Percentiles rank a stretch among this genome's conserved stretches.
Evolutionary conservation across 495 filamentous ascomycete genomes (phyloP).

Genomic region (Podospora pseudopauciseta): DNA sequence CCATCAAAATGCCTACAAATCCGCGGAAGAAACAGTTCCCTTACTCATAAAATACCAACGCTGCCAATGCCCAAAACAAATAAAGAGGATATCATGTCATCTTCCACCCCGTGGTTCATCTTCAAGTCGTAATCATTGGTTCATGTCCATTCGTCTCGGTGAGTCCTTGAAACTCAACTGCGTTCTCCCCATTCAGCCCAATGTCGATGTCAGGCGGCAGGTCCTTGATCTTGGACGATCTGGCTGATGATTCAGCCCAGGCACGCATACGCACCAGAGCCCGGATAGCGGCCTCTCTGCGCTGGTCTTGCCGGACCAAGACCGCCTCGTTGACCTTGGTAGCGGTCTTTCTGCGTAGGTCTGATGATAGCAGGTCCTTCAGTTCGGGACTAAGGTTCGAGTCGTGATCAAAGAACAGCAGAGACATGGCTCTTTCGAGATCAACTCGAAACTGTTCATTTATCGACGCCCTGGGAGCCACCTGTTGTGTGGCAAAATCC

Average conservation of each 20-base stretch:
- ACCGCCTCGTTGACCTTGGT: slow-evolving; percentile 84
- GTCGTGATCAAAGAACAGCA: slow-evolving; percentile 73
- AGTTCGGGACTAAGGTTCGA: slow-evolving; percentile 67
- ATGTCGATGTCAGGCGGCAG: slow-evolving; percentile 69
- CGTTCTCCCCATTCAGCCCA: slow-evolving; percentile 53
- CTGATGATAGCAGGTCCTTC: slow-evolving; percentile 70
- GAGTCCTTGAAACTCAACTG: slow-evolving; percentile 24
- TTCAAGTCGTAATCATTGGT: slow-evolving; percentile 55
- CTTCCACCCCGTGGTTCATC: slow-evolving; percentile 5
- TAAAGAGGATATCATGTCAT: neutral
- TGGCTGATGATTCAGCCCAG: slow-evolving; percentile 78
- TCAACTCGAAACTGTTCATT: slow-evolving; percentile 80
- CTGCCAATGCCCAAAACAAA: neutral
- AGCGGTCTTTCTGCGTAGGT: slow-evolving; percentile 77
- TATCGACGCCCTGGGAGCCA: slow-evolving; percentile 81
- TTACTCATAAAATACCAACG: neutral
- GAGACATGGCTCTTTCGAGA: slow-evolving; percentile 87
- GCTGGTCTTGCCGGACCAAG: slow-evolving; percentile 62
- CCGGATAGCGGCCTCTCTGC: slow-evolving; percentile 74
- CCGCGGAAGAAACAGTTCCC: neutral
- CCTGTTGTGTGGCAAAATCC: slow-evolving; percentile 78
- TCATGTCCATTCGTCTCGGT: slow-evolving; percentile 46
- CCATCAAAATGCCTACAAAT: slow-evolving; percentile 1
- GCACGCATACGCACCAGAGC: slow-evolving; percentile 74
- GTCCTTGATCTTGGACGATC: slow-evolving; percentile 63